Percentiles rank a stretch among this genome's conserved stretches.
phyloP scores from a whole-genome alignment of 306 rosid genomes.

The Neltuma alba region DNA sequence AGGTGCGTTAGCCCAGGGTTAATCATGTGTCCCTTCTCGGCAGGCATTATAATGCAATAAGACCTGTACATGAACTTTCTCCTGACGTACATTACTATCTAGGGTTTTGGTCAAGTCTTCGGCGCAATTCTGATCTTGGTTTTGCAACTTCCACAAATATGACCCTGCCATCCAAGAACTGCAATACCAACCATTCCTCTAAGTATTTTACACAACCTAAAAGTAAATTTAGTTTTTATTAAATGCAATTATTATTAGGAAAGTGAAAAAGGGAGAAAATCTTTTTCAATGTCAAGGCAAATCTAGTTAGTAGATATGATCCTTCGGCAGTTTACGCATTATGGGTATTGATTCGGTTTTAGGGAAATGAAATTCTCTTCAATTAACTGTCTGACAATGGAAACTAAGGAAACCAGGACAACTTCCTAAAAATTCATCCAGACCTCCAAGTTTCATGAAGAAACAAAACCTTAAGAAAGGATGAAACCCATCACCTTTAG shows the following conservation, averaged over 20 bases:
- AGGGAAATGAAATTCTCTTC: not conserved
- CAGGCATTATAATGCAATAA: not conserved
- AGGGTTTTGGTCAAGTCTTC: conserved; percentile 43
- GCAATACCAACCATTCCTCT: conserved; percentile 33
- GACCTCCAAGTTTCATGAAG: conserved; percentile 1
- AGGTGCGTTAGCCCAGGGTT: not conserved
- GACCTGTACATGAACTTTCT: not conserved
- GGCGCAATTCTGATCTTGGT: conserved; percentile 69
- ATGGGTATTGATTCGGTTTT: not conserved
- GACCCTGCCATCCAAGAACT: conserved; percentile 95
- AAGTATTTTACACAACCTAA: conserved; percentile 27
- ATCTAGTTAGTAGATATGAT: not conserved
- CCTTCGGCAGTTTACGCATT: not conserved
- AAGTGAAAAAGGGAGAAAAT: not conserved
- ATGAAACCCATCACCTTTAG: conserved; percentile 6
- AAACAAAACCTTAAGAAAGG: conserved; percentile 1
- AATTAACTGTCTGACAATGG: not conserved
- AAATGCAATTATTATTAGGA: not conserved
- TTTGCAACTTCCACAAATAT: conserved; percentile 93
- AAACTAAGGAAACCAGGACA: not conserved
- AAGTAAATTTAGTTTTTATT: not conserved
- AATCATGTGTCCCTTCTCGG: conserved; percentile 7
- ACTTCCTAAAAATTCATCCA: not conserved
- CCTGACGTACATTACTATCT: conserved; percentile 29
- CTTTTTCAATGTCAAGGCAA: not conserved